Evolutionary conservation across 2,329 filamentous ascomycete genomes (phyloP).

Genomic region (Rosellinia necatrix): DNA sequence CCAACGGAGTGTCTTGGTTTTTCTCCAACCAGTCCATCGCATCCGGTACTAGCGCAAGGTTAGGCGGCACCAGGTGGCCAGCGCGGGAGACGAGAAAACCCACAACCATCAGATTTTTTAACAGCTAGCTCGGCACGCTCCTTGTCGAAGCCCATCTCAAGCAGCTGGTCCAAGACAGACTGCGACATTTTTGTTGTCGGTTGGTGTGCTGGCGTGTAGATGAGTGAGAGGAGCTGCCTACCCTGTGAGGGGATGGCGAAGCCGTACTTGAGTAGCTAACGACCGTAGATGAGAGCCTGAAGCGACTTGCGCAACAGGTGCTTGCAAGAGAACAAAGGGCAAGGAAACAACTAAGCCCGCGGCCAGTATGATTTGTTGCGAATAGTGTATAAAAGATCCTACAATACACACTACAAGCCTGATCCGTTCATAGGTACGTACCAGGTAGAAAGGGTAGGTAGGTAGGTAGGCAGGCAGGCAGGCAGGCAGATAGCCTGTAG

Average conservation of each 20-base stretch:
- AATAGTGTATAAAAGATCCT: too few species aligned
- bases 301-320: too few species aligned
- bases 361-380: too few species aligned
- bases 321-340: too few species aligned
- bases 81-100: constrained; percentile 39
- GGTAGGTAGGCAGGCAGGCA: too few species aligned
- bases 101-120: constrained; percentile 80
- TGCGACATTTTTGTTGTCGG: constrained; percentile 53
- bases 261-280: neutral
- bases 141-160: constrained; percentile 82
- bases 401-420: too few species aligned
- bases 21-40: constrained; percentile 94
- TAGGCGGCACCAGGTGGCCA: neutral
- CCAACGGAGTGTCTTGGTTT: constrained; percentile 84
- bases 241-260: too few species aligned
- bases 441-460: too few species aligned
- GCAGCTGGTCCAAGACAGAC: constrained; percentile 63
- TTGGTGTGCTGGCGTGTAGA: constrained; percentile 22
- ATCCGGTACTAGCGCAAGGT: constrained; percentile 68
- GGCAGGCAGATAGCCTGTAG: too few species aligned
- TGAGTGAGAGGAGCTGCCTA: constrained; percentile 9
- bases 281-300: neutral
- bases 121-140: constrained; percentile 82
- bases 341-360: too few species aligned
- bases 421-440: too few species aligned